Evolutionary conservation across 164 flowering plant species (phyloP), one percentile per base, ranked within the genome.

Genomic region (Warburgia ugandensis): DNA sequence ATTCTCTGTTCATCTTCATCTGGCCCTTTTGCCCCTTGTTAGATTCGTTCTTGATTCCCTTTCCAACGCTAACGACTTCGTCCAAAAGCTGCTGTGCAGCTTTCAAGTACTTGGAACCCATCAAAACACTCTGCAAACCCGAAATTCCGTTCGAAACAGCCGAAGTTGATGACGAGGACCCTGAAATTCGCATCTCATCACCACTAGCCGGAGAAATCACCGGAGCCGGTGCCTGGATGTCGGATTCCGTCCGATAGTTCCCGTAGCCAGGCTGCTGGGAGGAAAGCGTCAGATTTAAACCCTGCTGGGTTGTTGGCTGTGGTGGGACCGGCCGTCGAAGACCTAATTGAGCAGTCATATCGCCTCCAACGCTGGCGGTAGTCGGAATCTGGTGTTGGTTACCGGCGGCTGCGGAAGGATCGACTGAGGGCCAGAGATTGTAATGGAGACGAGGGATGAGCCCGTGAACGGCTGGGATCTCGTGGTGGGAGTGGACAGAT

Each of bases 101-200:
- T 58, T 83, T 94, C 66, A 94, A 60, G 63, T 80, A 94, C 79
- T 84, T 94, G 21, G 97, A 89, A 55, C 96, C 78, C 70, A 86
- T 39, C 48, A 86, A 23, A 55, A 80, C 83, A 37, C 87, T 65
- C 62, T 78, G 89, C 48, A 83, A 50, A 2, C 84, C 84, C 3
- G 76, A 55, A 52, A 69, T 75, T 6, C 79, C 84, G 36, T 73
- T 79, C 1, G 94, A 75, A 10, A 76, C 75, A n/a, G 64, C 83
- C 8, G 91, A 82, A 0, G 73, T 78, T 5, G 89, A 66, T 4
- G 89, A 67, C 19, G 78, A 55, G 4, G 90, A 72, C 26, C 77
- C 75, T 0, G 77, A 69, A 2, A 70, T 60, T 38, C 77, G 38
- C 21, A 70, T 46, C 0, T 61, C 75, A 19, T 73, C 79, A 25